Conservation (phyloP, 352 stramenopile species). For the Phytophthora fragariae region DNA sequence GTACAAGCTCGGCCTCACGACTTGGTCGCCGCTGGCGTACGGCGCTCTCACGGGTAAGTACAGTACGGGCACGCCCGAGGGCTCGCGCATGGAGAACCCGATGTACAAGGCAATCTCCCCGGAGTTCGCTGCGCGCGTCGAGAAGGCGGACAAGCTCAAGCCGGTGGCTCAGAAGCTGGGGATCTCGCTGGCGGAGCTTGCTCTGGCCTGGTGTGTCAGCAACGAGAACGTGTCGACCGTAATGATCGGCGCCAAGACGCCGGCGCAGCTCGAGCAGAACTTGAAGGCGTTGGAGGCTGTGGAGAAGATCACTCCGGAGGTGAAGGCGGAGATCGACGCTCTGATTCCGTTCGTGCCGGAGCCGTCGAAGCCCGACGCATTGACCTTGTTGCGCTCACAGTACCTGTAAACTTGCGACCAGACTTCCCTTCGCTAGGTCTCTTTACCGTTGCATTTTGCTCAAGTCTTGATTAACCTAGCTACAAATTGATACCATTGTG, state of each 20-base stretch:
- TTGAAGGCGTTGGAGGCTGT: constrained; percentile 48
- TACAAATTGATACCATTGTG: no score
- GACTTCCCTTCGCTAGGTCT: no score
- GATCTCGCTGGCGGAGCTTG: constrained; percentile 48
- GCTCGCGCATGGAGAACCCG: constrained; percentile 49
- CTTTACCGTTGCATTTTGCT: no score
- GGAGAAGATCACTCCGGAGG: constrained; percentile 55
- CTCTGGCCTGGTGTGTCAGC: constrained; percentile 62
- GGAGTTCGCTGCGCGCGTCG: constrained; percentile 28
- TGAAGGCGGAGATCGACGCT: constrained; percentile 59
- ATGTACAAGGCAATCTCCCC: constrained; percentile 42
- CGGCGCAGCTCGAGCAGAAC: constrained; percentile 67
- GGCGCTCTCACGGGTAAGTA: constrained; percentile 81
- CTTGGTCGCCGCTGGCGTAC: constrained; percentile 8
- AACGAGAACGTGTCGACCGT: constrained; percentile 69
- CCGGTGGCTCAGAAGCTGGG: constrained; percentile 46
- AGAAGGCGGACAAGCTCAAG: constrained; percentile 46
- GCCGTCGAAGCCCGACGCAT: background rate
- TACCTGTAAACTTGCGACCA: constrained; percentile 1
- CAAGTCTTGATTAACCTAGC: no score
- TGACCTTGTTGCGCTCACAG: background rate
- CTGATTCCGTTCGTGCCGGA: constrained; percentile 30
- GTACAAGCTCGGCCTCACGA: constrained; percentile 38
- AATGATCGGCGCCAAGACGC: constrained; percentile 60
- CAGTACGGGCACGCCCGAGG: constrained; percentile 57